Evolutionary conservation across 495 filamentous ascomycete genomes (phyloP).

Genomic region (Mytilinidion resinicola): DNA sequence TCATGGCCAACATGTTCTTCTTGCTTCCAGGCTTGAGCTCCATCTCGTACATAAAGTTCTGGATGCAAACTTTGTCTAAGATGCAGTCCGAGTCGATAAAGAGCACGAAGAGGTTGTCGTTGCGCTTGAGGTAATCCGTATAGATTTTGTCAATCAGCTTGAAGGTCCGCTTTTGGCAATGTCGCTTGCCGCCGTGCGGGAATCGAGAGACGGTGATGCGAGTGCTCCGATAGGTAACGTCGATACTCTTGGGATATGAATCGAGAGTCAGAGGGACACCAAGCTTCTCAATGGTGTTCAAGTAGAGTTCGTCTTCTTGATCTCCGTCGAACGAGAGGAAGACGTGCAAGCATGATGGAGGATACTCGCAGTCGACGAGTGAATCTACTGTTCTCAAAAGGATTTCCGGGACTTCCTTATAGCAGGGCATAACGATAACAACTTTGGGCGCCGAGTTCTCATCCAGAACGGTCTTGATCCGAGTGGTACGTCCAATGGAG

Average conservation of each 20-base stretch:
- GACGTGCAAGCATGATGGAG: slow-evolving; percentile 85
- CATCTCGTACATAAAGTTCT: slow-evolving; percentile 99
- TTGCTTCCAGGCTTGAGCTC: slow-evolving; percentile 92
- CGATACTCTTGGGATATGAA: slow-evolving; percentile 82
- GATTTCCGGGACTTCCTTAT: slow-evolving; percentile 85
- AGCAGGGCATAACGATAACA: slow-evolving; percentile 95
- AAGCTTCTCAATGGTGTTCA: slow-evolving; percentile 80
- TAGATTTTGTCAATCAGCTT: slow-evolving; percentile 93
- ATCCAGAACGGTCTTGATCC: slow-evolving; percentile 78
- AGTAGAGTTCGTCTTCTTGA: slow-evolving; percentile 79
- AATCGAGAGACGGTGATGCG: slow-evolving; percentile 91
- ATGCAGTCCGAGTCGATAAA: slow-evolving; percentile 99
- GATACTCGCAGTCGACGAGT: slow-evolving; percentile 91
- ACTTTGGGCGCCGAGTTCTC: slow-evolving; percentile 86
- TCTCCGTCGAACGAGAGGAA: slow-evolving; percentile 96
- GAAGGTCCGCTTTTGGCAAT: slow-evolving; percentile 92
- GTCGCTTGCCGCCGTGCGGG: slow-evolving; percentile 85
- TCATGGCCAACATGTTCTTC: slow-evolving; percentile 96
- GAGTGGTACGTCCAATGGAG: slow-evolving; percentile 70
- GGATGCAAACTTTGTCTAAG: slow-evolving; percentile 82
- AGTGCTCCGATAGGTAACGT: slow-evolving; percentile 73
- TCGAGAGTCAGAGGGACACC: slow-evolving; percentile 74
- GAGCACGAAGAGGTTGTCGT: slow-evolving; percentile 90
- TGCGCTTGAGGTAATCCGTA: slow-evolving; percentile 74
- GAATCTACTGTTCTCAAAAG: slow-evolving; percentile 86